Base-by-base conservation (phyloP, 495 filamentous ascomycete genomes). In the Letharia lupina region DNA sequence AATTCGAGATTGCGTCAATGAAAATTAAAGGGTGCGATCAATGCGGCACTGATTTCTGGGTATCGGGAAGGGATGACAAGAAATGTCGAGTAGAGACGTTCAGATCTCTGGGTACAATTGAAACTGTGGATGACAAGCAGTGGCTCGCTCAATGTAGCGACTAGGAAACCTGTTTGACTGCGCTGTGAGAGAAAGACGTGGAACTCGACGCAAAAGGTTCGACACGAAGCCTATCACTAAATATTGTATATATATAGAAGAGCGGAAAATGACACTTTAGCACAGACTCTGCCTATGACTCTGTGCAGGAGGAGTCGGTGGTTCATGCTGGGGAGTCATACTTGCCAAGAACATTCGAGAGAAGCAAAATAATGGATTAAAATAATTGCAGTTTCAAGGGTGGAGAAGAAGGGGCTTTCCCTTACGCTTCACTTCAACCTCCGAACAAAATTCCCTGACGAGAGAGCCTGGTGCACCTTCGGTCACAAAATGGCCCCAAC, bases 41-140 rank as follows among this genome's bases (percentile, higher is more conserved):
- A n/a, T 57, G 54, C 33, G 54, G 54, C 5, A 57, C 31, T 35
- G 20, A 57, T 8, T 57, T 57, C 8, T 57, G 54, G 54, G 54
- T 57, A 35, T 57, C 54, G 31, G 54, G 54, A 57, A 57, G 54
- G 54, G 54, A 57, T 37, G 54, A 57, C 33, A 57, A 37, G 54
- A 57, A 57, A 20, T 57, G 54, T 57, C 54, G 54, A 18, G 16
- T 57, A 20, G 54, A 57, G 54, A 57, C 54, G 16, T 57, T 57
- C 16, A 57, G 54, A 57, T 33, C 33, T 6, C 10, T 57, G 6
- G 54, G 54, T 6, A 37, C 33, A 20, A 39, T 57, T 37, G 54
- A 57, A 37, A 37, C 54, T 37, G 31, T 37, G 31, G 33, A 35
- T 57, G 54, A 57, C 20, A 57, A 57, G 54, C 54, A 57, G 54